These are phyloP conservation scores for Podospora didyma DNA, from an alignment of 495 filamentous ascomycete species.

Conservation along the genomic window DNA sequence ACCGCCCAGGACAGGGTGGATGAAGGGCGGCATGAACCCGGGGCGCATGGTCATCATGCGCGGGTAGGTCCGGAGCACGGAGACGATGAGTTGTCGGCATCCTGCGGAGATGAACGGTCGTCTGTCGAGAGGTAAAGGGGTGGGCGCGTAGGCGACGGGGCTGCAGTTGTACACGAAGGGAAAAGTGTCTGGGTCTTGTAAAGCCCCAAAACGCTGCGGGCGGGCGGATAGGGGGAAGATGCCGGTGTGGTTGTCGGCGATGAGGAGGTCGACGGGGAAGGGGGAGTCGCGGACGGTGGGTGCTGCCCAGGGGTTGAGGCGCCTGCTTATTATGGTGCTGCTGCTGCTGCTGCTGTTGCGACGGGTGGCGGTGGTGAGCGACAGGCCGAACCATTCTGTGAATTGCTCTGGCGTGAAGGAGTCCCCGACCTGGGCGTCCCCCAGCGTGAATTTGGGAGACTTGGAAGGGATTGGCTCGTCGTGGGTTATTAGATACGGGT, in stretches of 20 bases:
- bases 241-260: background rate
- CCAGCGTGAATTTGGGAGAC: no score
- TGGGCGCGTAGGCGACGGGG: no score
- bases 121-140: no score
- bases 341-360: background rate
- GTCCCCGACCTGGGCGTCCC: no score
- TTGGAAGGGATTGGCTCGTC: no score
- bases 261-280: background rate
- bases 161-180: no score
- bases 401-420: no score
- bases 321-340: background rate
- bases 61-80: background rate
- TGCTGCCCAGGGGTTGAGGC: background rate
- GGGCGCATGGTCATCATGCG: constrained; percentile 1
- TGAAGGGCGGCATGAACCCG: background rate
- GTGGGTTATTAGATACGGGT: no score
- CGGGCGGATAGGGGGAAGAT: background rate
- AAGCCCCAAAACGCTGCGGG: background rate
- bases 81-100: background rate
- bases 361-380: no score
- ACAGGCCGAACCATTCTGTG: no score
- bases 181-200: background rate
- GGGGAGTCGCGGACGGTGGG: background rate
- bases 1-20: background rate
- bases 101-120: background rate